phyloP scores from a whole-genome alignment of 2,329 filamentous ascomycete species.

The Fusarium sp. region DNA sequence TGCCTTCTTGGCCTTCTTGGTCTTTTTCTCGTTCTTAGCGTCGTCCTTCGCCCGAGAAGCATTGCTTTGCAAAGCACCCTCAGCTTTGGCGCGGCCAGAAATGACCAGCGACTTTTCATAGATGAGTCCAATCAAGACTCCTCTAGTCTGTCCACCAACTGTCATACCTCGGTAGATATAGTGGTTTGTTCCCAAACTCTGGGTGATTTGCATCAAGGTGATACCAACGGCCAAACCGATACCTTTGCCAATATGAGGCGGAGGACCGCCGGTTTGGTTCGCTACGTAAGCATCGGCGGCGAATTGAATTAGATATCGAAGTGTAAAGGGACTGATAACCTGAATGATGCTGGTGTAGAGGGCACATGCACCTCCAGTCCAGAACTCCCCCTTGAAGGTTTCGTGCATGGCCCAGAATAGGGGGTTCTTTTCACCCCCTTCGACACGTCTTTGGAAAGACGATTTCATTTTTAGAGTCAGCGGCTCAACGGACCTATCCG shows the following conservation, averaged over 20 bases:
- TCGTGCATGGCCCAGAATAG: constrained; percentile 87
- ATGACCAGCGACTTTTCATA: constrained; percentile 94
- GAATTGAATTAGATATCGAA: constrained; percentile 89
- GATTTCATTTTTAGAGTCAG: constrained; percentile 75
- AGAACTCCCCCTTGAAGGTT: constrained; percentile 86
- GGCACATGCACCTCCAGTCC: constrained; percentile 83
- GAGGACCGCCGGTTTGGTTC: constrained; percentile 60
- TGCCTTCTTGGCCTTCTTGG: constrained; percentile 56
- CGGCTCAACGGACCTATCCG: constrained; percentile 77
- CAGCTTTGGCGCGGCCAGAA: constrained; percentile 88
- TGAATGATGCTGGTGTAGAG: constrained; percentile 80
- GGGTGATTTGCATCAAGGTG: constrained; percentile 84
- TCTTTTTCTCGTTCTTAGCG: constrained; percentile 56
- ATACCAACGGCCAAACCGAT: constrained; percentile 88
- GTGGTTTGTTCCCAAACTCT: constrained; percentile 86
- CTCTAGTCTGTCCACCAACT: constrained; percentile 85
- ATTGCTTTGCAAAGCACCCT: constrained; percentile 65
- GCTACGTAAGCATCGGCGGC: constrained; percentile 83
- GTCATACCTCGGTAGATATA: constrained; percentile 95
- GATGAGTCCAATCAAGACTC: constrained; percentile 84
- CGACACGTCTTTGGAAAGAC: constrained; percentile 77
- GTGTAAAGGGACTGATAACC: constrained; percentile 85
- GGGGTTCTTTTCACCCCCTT: constrained; percentile 77
- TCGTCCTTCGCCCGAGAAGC: constrained; percentile 60
- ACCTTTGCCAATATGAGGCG: constrained; percentile 79